Conservation (phyloP, 2,329 filamentous ascomycete species). For the Talaromyces sp. region DNA sequence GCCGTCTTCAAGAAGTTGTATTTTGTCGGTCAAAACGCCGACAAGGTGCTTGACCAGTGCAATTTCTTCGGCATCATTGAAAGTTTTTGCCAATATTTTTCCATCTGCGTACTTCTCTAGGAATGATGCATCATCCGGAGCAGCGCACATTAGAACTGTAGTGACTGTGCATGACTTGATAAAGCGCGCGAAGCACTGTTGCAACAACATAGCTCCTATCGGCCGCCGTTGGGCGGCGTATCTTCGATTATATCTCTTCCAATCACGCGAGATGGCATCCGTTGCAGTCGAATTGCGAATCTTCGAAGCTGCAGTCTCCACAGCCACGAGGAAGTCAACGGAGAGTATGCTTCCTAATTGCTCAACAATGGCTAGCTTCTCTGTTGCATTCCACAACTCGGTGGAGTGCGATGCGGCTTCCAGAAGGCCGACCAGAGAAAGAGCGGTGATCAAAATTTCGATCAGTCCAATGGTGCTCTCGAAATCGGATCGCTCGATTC, state of each 20-base stretch:
- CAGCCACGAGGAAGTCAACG: conserved; percentile 76
- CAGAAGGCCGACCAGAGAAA: conserved; percentile 87
- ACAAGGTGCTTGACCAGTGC: conserved; percentile 58
- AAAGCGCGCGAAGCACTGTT: conserved; percentile 82
- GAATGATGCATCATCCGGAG: conserved; percentile 61
- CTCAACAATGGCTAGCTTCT: conserved; percentile 70
- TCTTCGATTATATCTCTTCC: conserved; percentile 80
- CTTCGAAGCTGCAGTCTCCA: conserved; percentile 87
- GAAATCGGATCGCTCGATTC: conserved; percentile 56
- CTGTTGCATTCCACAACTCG: conserved; percentile 74
- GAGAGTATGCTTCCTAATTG: conserved; percentile 71
- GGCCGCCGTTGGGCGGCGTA: conserved; percentile 78
- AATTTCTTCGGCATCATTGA: conserved; percentile 36
- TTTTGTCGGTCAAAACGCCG: conserved; percentile 73
- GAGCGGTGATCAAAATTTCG: conserved; percentile 69
- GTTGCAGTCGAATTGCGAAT: conserved; percentile 73
- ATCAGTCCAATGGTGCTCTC: conserved; percentile 52
- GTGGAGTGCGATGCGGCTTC: conserved; percentile 74
- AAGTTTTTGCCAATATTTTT: neutral
- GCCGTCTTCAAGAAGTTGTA: conserved; percentile 81
- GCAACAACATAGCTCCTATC: conserved; percentile 84
- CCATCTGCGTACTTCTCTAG: conserved; percentile 66
- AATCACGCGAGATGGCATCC: conserved; percentile 69
- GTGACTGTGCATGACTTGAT: conserved; percentile 75
- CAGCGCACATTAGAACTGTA: conserved; percentile 61